Evolutionary conservation across 2,329 filamentous ascomycete genomes (phyloP).

Genomic region (Venturia pyrina): DNA sequence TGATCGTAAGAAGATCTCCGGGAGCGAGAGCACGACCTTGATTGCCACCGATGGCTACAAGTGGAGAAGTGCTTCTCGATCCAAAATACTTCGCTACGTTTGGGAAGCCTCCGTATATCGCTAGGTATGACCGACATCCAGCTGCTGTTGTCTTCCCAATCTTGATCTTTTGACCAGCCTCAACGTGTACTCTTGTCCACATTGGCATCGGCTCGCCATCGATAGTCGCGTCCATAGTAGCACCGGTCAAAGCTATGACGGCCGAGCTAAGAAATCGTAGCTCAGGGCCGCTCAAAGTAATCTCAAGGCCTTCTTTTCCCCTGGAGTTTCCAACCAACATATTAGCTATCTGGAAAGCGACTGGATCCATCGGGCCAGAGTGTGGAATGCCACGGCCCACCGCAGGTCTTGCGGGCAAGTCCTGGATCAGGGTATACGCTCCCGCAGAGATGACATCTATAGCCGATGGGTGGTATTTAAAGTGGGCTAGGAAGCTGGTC

Average conservation of each 20-base stretch:
- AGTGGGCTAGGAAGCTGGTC: slow-evolving; percentile 45
- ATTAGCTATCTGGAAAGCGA: slow-evolving; percentile 50
- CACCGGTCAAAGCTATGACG: slow-evolving; percentile 47
- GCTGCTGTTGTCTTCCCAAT: slow-evolving; percentile 44
- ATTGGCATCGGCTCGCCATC: slow-evolving; percentile 41
- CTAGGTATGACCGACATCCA: slow-evolving; percentile 50
- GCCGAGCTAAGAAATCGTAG: slow-evolving; percentile 45
- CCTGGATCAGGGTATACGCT: slow-evolving; percentile 49
- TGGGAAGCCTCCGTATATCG: slow-evolving; percentile 45
- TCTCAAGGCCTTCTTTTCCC: slow-evolving; percentile 46
- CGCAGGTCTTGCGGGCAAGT: slow-evolving; percentile 42
- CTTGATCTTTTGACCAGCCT: slow-evolving; percentile 41
- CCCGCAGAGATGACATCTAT: slow-evolving; percentile 49
- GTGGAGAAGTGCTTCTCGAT: slow-evolving; percentile 49
- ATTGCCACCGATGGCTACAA: slow-evolving; percentile 49
- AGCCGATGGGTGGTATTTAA: slow-evolving; percentile 39
- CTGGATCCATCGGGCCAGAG: slow-evolving; percentile 50
- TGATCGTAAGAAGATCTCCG: slow-evolving; percentile 42
- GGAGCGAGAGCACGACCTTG: slow-evolving; percentile 47
- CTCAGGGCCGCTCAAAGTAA: slow-evolving; percentile 50
- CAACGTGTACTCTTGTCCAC: slow-evolving; percentile 45
- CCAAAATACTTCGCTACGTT: slow-evolving; percentile 46
- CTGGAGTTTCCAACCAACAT: slow-evolving; percentile 47
- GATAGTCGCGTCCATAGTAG: slow-evolving; percentile 41
- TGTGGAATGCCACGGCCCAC: slow-evolving; percentile 50